Base-by-base conservation (phyloP, 106 monocot species). In the Amphibolis antarctica region DNA sequence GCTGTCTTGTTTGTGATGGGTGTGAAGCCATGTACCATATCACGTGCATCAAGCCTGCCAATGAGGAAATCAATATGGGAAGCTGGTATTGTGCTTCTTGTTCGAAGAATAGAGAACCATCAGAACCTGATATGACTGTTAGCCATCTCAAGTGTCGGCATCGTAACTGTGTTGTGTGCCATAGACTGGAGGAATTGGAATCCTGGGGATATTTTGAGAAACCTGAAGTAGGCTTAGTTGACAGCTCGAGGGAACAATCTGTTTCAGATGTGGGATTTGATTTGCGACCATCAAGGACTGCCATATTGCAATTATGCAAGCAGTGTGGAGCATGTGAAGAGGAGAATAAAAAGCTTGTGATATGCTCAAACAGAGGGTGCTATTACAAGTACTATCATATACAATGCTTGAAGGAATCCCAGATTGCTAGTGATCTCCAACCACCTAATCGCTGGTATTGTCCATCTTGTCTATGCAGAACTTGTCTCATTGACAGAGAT, bases 11-110 rank as follows among this genome's bases (percentile, higher is more conserved):
- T 47, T 93, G 93, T 69, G 88, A 88, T 71, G 68, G 69, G 58
- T 93, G 93, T 58, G 85, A 86, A 51, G 69, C 74, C 24, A 57
- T 74, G 22, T 93, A 83, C 75, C 93, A 86, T 47, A 42, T 89
- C 47, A 53, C 76, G 10, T 93, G 93, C 69, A 63, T 77, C 21
- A 48, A 71, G 20, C 80, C 86, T 63, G 29, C 61, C 65, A 46
- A 67, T 50, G 44, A 77, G 63, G 65, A 67, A 21, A 71, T 78
- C 25, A 78, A 86, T 10, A 65, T 62, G 55, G 70, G 29, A 49
- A 79, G 71, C 67, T 93, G 89, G 83, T 83, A 70, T 55, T 86
- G 85, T 70, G 0, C 70, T 48, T 28, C 53, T 12, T 93, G 89
- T 64, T 30, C 44, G 11, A 63, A 64, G 26, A 63, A 61, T n/a